Evolutionary conservation across 2,329 filamentous ascomycete species (phyloP), one percentile per base, ranked within the genome.

Genomic region (Teratosphaeriaceae sp.): DNA sequence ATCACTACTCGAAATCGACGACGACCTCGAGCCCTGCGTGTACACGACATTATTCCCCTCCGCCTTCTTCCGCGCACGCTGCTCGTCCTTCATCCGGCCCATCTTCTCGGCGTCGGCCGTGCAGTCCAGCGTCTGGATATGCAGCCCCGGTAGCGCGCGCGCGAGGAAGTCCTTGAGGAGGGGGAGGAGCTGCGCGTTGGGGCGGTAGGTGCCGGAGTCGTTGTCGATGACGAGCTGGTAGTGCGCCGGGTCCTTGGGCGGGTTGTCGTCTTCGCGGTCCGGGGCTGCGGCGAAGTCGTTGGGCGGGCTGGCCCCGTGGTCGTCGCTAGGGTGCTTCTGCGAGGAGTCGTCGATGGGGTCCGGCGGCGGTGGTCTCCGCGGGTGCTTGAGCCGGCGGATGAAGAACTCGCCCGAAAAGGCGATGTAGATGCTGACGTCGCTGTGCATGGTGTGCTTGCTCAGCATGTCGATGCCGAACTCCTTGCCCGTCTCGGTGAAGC

Each of bases 371-470:
- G 57, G 55, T 18, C 61, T 65, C 40, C 65, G 59, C 4, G 63
- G 65, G 53, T 78, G 72, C 49, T 72, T 75, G 20, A 86, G 72
- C 2, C 84, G 77, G 12, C 88, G 79, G 49, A 97, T 76, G 62
- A 96, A 92, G 65, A 97, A 97, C 60, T 97, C 90, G 31, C 90
- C 90, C 0, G 85, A 88, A 61, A 82, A 96, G 18, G 89, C 90
- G 50, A 96, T 87, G 62, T 95, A 95, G 2, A 86, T 84, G 26
- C 82, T 85, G 1, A 95, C 89, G 63, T 96, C 83, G 51, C 86
- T 90, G 68, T 97, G 90, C 88, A 97, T 95, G 30, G 88, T 94
- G 65, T 97, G 90, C 63, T 97, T 97, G 64, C 83, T 88, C 56
- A 97, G 68, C 63, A 96, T 72, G 66, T 96, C 90, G 56, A 97